Base-by-base conservation (phyloP, 768 basidiomycete species). In the Psilocybe sp. region DNA sequence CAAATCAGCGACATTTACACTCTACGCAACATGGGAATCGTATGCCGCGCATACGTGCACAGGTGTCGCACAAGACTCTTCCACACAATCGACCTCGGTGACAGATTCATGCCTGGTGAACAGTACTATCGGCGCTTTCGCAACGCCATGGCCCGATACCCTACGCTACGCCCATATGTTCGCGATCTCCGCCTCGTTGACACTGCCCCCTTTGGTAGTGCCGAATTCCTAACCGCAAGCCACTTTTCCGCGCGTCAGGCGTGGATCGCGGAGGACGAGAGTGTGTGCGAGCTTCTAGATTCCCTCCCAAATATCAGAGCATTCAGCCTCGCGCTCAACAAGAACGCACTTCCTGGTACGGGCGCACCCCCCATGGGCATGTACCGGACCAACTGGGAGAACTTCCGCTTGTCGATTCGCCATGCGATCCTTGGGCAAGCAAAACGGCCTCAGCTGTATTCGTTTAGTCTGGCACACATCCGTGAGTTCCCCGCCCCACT, bases 121-220 rank as follows among this genome's bases (percentile, higher is more conserved):
- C 40, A 50, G 13, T 59, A 59, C 49, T 61, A 61, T 39, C 48
- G 51, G 4, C 50, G 54, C 3, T 52, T 62, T 20, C 49, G 47
- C 49, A 28, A 37, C n/a, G 23, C 54, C 39, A 35, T 62, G 14
- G 45, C 48, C 14, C 28, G 28, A 5, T 36, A 34, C 9, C 58
- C 54, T 6, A 19, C 42, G 0, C 48, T 62, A 12, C 45, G 58
- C 19, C 11, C 15, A 0, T 54, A 53, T 35, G 53, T 62, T 7
- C 52, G 52, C 37, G 60, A 58, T 23, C 53, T 62, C 10, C 52
- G 54, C 23, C 54, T 62, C 40, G 56, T 58, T n/a, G 60, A 62
- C 33, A 62, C 54, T 6, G 59, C 56, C 47, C 49, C 58, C 4
- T 62, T 58, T 58, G 58, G 60, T 37, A 43, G 41, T 16, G 48